Percentiles rank a stretch among this genome's conserved stretches.
Evolutionary conservation across 306 rosid genomes (phyloP).

Genomic region (Prunus mongolica): DNA sequence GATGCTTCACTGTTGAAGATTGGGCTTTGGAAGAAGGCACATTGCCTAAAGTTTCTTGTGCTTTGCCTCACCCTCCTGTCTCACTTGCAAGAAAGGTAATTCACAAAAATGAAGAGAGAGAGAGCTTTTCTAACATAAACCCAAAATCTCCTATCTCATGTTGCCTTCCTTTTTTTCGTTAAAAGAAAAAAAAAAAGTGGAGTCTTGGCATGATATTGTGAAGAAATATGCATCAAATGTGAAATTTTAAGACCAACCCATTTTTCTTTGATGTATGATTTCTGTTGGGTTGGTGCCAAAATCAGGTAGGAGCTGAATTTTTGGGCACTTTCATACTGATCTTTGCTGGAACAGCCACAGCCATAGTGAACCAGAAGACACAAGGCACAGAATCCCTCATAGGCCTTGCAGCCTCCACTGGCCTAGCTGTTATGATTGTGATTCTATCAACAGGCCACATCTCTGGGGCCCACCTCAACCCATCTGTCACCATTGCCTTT

Average conservation of each 20-base stretch:
- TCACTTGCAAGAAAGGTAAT: constrained; percentile 72
- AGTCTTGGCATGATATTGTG: no score
- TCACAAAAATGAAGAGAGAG: background rate
- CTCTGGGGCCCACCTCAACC: constrained; percentile 92
- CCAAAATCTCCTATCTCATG: no score
- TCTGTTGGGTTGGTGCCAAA: constrained; percentile 16
- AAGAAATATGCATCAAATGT: background rate
- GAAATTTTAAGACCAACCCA: constrained; percentile 3
- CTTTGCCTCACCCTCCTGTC: constrained; percentile 59
- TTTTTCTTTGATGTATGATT: background rate
- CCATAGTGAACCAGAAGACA: constrained; percentile 72
- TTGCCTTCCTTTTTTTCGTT: no score
- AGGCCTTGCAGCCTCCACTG: constrained; percentile 67
- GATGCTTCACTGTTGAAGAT: constrained; percentile 53
- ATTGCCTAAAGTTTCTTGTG: constrained; percentile 52
- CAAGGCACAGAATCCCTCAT: constrained; percentile 54
- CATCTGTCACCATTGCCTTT: constrained; percentile 74
- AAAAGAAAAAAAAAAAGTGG: no score
- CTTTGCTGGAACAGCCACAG: constrained; percentile 69
- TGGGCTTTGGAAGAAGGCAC: constrained; percentile 72
- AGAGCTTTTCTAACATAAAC: no score
- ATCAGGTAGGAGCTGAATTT: constrained; percentile 92
- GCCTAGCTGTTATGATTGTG: constrained; percentile 79
- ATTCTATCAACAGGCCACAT: constrained; percentile 79
- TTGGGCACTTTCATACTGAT: constrained; percentile 70